phyloP scores from a whole-genome alignment of 148 eudicot genomes.

The Diospyros lotus region DNA sequence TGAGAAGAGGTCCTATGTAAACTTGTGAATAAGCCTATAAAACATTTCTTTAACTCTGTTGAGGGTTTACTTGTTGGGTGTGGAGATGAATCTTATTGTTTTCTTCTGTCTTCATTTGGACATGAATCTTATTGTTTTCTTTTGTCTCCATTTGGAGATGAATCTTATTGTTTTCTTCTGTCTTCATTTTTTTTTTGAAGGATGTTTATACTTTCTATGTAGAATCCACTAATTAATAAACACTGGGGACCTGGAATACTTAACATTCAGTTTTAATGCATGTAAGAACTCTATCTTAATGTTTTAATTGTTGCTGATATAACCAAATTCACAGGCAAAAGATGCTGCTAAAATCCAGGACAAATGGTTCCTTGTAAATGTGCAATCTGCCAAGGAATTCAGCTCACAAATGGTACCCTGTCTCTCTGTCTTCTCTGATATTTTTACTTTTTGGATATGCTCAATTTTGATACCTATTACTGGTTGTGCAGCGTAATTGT shows the following conservation, averaged over 20 bases:
- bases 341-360: slow-evolving; percentile 65
- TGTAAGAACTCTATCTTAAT: background rate
- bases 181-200: background rate
- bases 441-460: slow-evolving; percentile 1
- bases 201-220: background rate
- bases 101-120: no score
- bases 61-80: slow-evolving; percentile 5
- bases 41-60: background rate
- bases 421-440: background rate
- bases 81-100: no score
- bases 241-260: background rate
- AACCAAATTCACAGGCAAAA: slow-evolving; percentile 59
- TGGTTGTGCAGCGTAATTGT: slow-evolving; percentile 70
- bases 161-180: no score
- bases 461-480: slow-evolving; percentile 7
- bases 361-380: slow-evolving; percentile 84
- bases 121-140: no score
- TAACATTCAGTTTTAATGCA: background rate
- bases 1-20: no score
- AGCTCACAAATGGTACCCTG: slow-evolving; percentile 86
- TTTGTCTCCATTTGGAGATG: no score
- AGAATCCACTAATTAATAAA: background rate
- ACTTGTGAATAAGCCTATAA: no score
- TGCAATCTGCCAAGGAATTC: slow-evolving; percentile 90
- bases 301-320: background rate